Base-by-base conservation (phyloP, 371 early-diverging fungal genomes). In the Chytridium lagenaria region DNA sequence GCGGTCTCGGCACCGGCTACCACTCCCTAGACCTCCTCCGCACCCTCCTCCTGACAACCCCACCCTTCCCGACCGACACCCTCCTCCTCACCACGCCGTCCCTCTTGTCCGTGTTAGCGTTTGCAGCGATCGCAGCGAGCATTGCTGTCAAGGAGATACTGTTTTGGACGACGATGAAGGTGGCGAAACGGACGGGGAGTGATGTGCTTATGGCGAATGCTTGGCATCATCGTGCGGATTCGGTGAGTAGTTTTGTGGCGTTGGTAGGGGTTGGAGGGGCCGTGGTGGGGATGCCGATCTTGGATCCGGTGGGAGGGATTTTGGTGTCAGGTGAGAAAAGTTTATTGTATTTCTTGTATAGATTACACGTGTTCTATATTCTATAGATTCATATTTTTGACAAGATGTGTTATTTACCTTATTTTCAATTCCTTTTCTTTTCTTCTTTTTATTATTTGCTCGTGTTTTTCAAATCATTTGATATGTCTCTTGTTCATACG, bases 151-250 rank as follows among this genome's bases (percentile, higher is more conserved):
- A 83, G 67, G 83, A 83, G 65, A 67, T 64, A 30, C 66, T 83
- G 65, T 83, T 74, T 59, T 69, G 64, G 23, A 61, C 61, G 55
- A 80, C 83, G 44, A 31, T 73, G 50, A 28, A 52, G 3, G 72
- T 80, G 39, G 83, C 76, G 38, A 51, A 38, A 26, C 19, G 61
- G n/a, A 69, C 70, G 38, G 69, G 77, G 5, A 67, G 68, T 10
- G 67, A 68, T 38, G 80, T 83, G 0, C 69, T 83, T 22, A 38
- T 75, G 1, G 80, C 83, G 16, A 83, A 83, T 70, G 83, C 83
- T 26, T 83, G 78, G 77, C 83, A 83, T 51, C 83, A 83, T 64
- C 76, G 83, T 15, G 70, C 78, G 2, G 83, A 83, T 72, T 71
- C 77, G 3, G 71, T 67, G 52, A 67, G 71, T 15, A 70, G 72